These are phyloP conservation scores for Dryas drummondii DNA, from an alignment of 306 rosid genomes.

Conservation along the genomic window DNA sequence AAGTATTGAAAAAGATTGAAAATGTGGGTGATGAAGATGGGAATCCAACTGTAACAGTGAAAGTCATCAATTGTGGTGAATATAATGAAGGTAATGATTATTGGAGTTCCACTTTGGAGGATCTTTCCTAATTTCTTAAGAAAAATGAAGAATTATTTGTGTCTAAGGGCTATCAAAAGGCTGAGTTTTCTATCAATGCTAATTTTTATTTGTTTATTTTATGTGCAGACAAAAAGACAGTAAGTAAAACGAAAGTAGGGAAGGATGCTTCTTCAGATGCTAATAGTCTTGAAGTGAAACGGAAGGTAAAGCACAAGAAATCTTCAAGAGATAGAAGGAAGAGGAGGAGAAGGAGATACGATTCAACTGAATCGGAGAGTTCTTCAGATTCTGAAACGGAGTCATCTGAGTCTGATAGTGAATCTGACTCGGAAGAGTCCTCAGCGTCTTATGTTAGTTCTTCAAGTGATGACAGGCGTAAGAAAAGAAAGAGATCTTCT, in stretches of 20 bases:
- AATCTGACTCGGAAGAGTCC: slow-evolving; percentile 66
- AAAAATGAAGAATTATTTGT: background rate
- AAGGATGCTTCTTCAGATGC: slow-evolving; percentile 56
- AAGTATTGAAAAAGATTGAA: slow-evolving; percentile 73
- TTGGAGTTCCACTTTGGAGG: background rate
- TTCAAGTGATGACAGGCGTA: slow-evolving; percentile 77
- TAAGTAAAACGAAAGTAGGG: slow-evolving; percentile 39
- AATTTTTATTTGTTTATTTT: slow-evolving; percentile 4
- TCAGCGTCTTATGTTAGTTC: slow-evolving; percentile 73
- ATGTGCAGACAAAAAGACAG: slow-evolving; percentile 60
- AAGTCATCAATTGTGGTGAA: slow-evolving; percentile 89
- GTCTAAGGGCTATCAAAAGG: background rate
- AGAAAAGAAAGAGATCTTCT: slow-evolving; percentile 71
- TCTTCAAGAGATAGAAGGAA: slow-evolving; percentile 66
- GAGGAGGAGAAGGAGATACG: slow-evolving; percentile 57
- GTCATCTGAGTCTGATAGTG: slow-evolving; percentile 81
- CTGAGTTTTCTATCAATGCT: background rate
- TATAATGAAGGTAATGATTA: slow-evolving; percentile 59
- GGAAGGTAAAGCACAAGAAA: slow-evolving; percentile 65
- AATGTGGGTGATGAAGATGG: slow-evolving; percentile 75
- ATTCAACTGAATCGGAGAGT: slow-evolving; percentile 68
- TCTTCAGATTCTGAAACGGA: slow-evolving; percentile 75
- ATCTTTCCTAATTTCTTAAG: background rate
- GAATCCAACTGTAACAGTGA: slow-evolving; percentile 80
- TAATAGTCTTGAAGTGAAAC: slow-evolving; percentile 50